A percentile compares a stretch with the other conserved stretches of the same genome.
These are phyloP conservation scores for Ogataea paraovalis DNA, from an alignment of 805 yeast genomes.

Conservation along the genomic window DNA sequence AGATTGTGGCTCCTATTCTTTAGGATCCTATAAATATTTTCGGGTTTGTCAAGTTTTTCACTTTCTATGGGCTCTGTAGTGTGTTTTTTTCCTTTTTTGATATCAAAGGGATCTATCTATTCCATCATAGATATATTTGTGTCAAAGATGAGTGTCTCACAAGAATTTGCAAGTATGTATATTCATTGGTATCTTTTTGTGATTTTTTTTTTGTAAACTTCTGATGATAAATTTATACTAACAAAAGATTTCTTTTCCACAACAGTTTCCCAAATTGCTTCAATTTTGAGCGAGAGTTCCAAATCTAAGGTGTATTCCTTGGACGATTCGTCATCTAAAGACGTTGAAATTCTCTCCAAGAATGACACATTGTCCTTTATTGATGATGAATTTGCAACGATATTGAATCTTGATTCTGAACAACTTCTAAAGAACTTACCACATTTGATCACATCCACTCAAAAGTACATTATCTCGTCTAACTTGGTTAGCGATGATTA, in stretches of 20 bases:
- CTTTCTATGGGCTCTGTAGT: not conserved
- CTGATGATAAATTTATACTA: not conserved
- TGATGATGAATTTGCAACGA: conserved; percentile 33
- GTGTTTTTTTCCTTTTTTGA: not conserved
- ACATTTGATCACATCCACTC: conserved; percentile 37
- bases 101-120: too few relatives aligned
- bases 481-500: conserved; percentile 59
- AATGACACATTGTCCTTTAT: conserved; percentile 53
- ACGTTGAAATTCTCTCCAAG: conserved; percentile 25
- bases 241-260: not conserved
- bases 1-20: not conserved
- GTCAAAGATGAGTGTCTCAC: not conserved
- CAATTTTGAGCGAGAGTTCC: conserved; percentile 9
- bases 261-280: conserved; percentile 9
- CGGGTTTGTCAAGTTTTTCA: not conserved
- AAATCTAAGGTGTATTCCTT: conserved; percentile 9
- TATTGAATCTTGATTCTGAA: conserved; percentile 51
- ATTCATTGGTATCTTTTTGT: not conserved
- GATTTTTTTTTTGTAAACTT: not conserved
- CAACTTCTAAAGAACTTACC: conserved; percentile 61
- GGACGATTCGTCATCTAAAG: not conserved
- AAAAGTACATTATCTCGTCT: conserved; percentile 53
- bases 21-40: not conserved
- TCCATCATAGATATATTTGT: too few relatives aligned
- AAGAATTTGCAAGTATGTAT: conserved; percentile 1